Conservation (phyloP, 2,329 filamentous ascomycete genomes). For the Fusarium sp. region DNA sequence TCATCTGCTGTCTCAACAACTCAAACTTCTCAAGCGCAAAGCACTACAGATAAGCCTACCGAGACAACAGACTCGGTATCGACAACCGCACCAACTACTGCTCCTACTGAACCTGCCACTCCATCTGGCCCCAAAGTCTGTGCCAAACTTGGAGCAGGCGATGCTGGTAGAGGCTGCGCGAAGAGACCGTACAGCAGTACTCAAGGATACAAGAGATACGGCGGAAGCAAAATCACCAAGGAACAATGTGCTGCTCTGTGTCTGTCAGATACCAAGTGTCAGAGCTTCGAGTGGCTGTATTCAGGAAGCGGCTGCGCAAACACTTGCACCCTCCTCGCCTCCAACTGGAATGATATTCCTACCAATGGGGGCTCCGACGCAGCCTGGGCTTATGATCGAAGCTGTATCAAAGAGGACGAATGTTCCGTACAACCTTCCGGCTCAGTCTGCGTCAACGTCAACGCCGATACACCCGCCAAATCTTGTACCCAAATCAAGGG, state of each 20-base stretch:
- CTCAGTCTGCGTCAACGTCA: conserved; percentile 34
- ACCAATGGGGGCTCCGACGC: conserved; percentile 20
- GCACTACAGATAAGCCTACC: neutral
- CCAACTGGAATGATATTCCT: conserved; percentile 6
- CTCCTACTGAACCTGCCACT: neutral
- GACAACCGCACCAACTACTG: neutral
- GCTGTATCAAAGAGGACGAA: conserved; percentile 27
- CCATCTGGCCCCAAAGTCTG: conserved; percentile 27
- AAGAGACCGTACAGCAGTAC: conserved; percentile 38
- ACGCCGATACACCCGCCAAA: conserved; percentile 35
- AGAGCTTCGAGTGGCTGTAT: conserved; percentile 42
- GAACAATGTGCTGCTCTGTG: conserved; percentile 42
- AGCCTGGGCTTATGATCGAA: conserved; percentile 39
- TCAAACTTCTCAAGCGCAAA: neutral
- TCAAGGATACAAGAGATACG: conserved; percentile 33
- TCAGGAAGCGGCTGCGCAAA: conserved; percentile 30
- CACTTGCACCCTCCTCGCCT: conserved; percentile 30
- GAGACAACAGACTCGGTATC: neutral
- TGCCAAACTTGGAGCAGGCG: conserved; percentile 26
- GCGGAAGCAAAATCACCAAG: conserved; percentile 26
- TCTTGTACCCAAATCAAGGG: conserved; percentile 28
- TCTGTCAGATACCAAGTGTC: conserved; percentile 28
- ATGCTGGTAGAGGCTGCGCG: conserved; percentile 32
- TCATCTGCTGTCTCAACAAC: neutral
- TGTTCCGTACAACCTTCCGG: conserved; percentile 26